Evolutionary conservation across 176 grass and related monocot species (phyloP), one percentile per base, ranked within the genome.

Genomic region (Tillandsia fasciculata): DNA sequence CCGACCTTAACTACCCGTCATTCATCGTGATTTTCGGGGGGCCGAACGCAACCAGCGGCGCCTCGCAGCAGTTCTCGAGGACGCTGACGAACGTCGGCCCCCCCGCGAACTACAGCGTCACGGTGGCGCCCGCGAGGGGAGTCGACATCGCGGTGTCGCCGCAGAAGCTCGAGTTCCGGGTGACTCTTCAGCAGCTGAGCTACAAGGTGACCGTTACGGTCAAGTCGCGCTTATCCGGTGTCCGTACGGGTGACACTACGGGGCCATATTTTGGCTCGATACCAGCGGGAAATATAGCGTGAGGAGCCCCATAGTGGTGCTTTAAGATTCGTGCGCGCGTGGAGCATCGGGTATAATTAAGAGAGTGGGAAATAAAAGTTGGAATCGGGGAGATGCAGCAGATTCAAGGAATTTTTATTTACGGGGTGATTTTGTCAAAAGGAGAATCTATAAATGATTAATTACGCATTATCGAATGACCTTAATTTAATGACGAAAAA

Each of bases 1-100:
- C 48, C 49, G 85, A 87, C 26, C 64, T 87, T 56, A 83, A 87
- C 80, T 87, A 87, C 69, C 85, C 80, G 18, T 87, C 80, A 3
- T 80, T 87, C 69, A 50, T 83, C 9, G 77, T 72, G 2, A 52
- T 52, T 56, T 83, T 80, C 47, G 42, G 57, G 3, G 42, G 57
- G 3, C 12, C 48, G 0, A 77, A 82, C 23, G 52, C 76, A 11
- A 75, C 71, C 0, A 48, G 18, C 12, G 79, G 79, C 15, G 76
- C 64, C 26, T 52, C 54, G 84, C 58, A 10, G 1, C 58, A 3
- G 1, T 86, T 86, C 71, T 61, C 11, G 2, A 66, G 84, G 75
- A 82, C 79, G 14, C 79, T 85, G 53, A 86, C 79, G 22, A 86
- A 74, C 28, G 79, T 86, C 5, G 67, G 71, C 0, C 71, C n/a